A percentile compares a stretch with the other conserved stretches of the same genome.
These are phyloP conservation scores for Citrus glauca DNA, from an alignment of 345 rosid genomes.

Conservation along the genomic window DNA sequence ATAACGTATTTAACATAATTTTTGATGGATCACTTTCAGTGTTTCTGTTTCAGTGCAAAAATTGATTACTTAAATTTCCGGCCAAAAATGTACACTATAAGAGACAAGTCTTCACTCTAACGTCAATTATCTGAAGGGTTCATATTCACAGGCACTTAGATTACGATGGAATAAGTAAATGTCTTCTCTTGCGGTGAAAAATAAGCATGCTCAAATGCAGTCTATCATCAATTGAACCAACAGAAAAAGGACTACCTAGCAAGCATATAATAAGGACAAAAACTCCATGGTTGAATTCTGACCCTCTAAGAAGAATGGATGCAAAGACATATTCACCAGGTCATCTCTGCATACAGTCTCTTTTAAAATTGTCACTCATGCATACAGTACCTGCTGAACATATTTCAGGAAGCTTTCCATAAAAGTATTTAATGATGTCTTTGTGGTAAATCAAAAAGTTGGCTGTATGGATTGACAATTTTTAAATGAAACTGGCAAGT, in stretches of 20 bases:
- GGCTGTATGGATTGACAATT: not conserved
- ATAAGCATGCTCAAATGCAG: not conserved
- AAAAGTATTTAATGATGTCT: not conserved
- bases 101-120: not conserved
- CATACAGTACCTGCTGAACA: not conserved
- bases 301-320: not conserved
- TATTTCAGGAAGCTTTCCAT: not conserved
- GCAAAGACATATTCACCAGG: not conserved
- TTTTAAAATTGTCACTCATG: too few species aligned
- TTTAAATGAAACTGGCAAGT: not conserved
- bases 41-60: not conserved
- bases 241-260: not conserved
- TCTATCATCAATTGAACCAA: not conserved
- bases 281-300: not conserved
- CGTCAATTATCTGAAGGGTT: not conserved
- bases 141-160: constrained; percentile 2
- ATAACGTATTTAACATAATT: too few species aligned
- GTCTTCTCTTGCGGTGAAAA: not conserved
- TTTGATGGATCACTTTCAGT: constrained; percentile 7
- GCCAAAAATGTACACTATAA: not conserved
- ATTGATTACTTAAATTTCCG: not conserved
- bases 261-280: constrained; percentile 2
- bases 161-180: not conserved
- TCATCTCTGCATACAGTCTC: not conserved
- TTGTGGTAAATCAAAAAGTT: not conserved